Evolutionary conservation across 2,329 filamentous ascomycete species (phyloP), one percentile per base, ranked within the genome.

Genomic region (Fusarium pseudoanthophilum): DNA sequence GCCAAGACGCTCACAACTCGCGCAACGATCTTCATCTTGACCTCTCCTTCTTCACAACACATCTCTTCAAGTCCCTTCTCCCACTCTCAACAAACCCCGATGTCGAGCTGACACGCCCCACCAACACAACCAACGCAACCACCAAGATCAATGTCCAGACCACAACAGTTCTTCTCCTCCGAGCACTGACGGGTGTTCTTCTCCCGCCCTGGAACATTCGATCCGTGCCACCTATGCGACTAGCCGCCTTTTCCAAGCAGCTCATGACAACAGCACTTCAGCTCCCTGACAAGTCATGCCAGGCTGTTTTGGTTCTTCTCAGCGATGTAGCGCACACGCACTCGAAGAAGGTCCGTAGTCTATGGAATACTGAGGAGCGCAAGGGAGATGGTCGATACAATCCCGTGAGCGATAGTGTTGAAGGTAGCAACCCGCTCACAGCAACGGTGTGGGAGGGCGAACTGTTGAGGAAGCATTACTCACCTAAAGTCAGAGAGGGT

Each of bases 311-410:
- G 9, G 92, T 92, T 4, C 85, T 99, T 34, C 83, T 98, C 48
- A 89, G 89, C 58, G 92, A 95, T 76, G 90, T 98, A 4, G 90
- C 92, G 1, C 93, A 93, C 81, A 91, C 92, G 5, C 95, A 99
- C 80, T 91, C 91, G 53, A 92, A 91, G 76, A 97, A 95, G 82
- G 89, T 98, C 48, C 89, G 89, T 42, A 90, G 92, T n/a, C 83
- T 99, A 69, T 99, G 96, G 95, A 91, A 97, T 78, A 97, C 95
- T 1, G 95, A 98, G 80, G 96, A 98, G 85, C 88, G 95, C 56
- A 93, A 93, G 80, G 95, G 95, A 11, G 95, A 98, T 80, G 96
- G 96, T 5, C 89, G 92, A 2, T 98, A 93, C 78, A 92, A 95
- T 82, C 87, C 94, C 2, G 81, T 92, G 48, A 90, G 91, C 49